Evolutionary conservation across 768 basidiomycete species (phyloP), one percentile per base, ranked within the genome.

Genomic region (Boletus reticulatus): DNA sequence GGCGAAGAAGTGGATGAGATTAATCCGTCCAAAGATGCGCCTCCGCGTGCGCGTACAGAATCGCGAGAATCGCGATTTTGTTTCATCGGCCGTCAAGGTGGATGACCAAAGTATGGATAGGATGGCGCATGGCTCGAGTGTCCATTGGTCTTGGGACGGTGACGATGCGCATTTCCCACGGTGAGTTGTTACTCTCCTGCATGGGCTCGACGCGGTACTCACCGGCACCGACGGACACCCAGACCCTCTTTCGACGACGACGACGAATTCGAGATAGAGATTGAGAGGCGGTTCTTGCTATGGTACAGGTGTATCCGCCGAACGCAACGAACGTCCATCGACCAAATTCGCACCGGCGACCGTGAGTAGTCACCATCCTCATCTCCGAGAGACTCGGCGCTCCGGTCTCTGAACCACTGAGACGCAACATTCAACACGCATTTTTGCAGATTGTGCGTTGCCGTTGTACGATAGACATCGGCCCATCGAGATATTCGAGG

Each of bases 251-350:
- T 67, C 31, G 38, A 55, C 7, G 59, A 63, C 19, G 59, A 57
- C 4, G 56, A 63, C 2, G 17, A 41, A 4, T 63, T 67, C 50
- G 62, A 68, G 10, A 55, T 67, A 34, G 43, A 63, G 29, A 27
- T 67, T 14, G 59, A 67, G 56, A 49, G 59, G 32, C 57, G 57
- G 43, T 67, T 59, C 22, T 29, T 66, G 19, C 36, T 66, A 0
- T 11, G 62, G 37, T 67, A 66, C 59, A 61, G 43, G 50, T 68
- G 66, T 22, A 63, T 67, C 37, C 61, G 67, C 47, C 66, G 67
- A 42, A 68, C 66, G 45, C 53, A 52, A 8, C 58, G 43, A 14
- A 47, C 46, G 39, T 55, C 59, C 17, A 44, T 67, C n/a, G 66
- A 66, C 29, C 62, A 67, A 62, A 39, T 66, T 3, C 65, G 66